Conservation (phyloP, 306 rosid species). For the Trifolium fragiferum region DNA sequence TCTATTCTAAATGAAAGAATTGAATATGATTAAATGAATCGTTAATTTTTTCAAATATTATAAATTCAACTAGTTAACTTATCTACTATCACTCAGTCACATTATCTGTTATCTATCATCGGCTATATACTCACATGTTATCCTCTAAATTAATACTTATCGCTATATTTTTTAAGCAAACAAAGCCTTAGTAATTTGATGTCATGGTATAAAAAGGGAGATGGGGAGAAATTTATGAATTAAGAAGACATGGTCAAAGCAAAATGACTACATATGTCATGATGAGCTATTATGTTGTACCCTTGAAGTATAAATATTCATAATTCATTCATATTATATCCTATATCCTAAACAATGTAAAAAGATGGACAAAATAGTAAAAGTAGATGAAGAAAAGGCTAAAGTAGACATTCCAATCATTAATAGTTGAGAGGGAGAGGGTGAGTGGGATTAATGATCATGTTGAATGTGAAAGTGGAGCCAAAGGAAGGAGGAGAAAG, state of each 20-base stretch:
- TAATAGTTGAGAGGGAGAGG: conserved; percentile 16
- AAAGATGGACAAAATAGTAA: conserved; percentile 29
- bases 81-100: too few species aligned
- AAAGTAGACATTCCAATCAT: conserved; percentile 25
- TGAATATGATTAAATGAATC: too few species aligned
- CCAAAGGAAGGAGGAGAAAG: conserved; percentile 28
- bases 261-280: conserved; percentile 27
- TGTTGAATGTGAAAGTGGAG: conserved; percentile 44
- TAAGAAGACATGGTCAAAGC: conserved; percentile 34
- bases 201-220: too few species aligned
- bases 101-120: too few species aligned
- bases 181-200: too few species aligned
- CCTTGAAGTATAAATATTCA: not conserved
- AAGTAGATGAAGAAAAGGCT: not conserved
- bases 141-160: too few species aligned
- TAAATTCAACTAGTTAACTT: too few species aligned
- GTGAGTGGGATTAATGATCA: conserved; percentile 57
- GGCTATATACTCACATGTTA: too few species aligned
- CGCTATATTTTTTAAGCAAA: too few species aligned
- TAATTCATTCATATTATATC: too few species aligned
- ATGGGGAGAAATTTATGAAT: not conserved
- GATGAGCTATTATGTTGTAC: conserved; percentile 40
- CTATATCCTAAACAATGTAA: too few species aligned
- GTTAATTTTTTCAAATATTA: too few species aligned
- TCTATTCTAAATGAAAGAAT: not conserved